Base-by-base conservation (phyloP, 495 filamentous ascomycete genomes). In the Pseudevernia furfuracea region DNA sequence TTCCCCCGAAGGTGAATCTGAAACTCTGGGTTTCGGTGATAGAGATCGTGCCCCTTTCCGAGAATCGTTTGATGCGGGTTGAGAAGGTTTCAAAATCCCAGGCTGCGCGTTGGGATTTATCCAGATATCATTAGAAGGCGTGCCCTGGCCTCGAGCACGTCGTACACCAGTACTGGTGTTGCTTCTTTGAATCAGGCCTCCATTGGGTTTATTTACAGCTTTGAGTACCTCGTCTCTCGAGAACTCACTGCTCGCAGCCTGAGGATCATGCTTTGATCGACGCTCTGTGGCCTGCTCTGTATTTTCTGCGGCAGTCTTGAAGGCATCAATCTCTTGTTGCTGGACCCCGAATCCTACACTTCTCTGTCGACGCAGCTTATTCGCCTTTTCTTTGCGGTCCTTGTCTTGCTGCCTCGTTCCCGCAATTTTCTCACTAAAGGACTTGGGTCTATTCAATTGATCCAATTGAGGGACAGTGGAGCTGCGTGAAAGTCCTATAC, bases 371-470 rank as follows among this genome's bases (percentile, higher is more conserved):
- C 76, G 78, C 19, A 79, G 72, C 63, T 85, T 83, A 52, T 89
- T 82, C 3, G 74, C 73, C 48, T 82, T 81, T 46, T 83, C 80
- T 62, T 78, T 73, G 23, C 72, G 74, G 46, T 75, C 68, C 32
- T 78, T 79, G 15, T 86, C 84, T 36, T 76, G 73, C 11, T 72
- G 71, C 61, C 84, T 76, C 61, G 75, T 82, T 65, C 90, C 85
- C 0, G 90, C 89, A 65, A 97, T 84, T 32, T 91, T 80, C 72
- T 97, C 91, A 67, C 89, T 96, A 71, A 97, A 98, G 37, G 84
- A 89, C 72, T 88, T 85, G 1, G 82, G 81, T 56, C 80, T 76
- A 11, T 14, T 36, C 32, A 10, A 60, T 21, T 41, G 23, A 36
- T 34, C 59, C 28, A 34, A 28, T 0, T 38, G 14, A 30, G 52